phyloP scores from a whole-genome alignment of 345 rosid genomes.

The Aquilaria yunnanensis region DNA sequence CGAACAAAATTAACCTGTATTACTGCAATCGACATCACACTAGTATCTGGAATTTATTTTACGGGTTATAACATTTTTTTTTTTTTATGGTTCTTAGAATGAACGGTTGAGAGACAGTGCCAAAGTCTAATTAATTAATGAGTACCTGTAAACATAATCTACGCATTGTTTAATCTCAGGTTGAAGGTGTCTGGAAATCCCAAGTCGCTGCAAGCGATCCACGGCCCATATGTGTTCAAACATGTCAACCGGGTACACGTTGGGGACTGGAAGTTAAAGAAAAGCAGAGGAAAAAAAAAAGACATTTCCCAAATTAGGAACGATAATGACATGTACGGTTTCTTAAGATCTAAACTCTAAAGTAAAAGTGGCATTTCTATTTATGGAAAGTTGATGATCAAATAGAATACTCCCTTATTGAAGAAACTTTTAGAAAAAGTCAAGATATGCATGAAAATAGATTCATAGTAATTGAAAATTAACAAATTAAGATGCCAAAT shows the following conservation, averaged over 20 bases:
- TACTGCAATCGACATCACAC: background rate
- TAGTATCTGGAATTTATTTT: background rate
- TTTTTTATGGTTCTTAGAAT: no score
- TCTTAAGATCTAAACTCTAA: no score
- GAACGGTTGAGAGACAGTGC: no score
- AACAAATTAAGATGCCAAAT: background rate
- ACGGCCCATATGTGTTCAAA: slow-evolving; percentile 89
- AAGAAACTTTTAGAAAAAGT: no score
- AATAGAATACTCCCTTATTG: no score
- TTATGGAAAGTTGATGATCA: background rate
- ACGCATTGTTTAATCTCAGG: slow-evolving; percentile 58
- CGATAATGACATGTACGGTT: background rate
- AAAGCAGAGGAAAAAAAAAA: background rate
- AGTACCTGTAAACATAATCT: slow-evolving; percentile 57
- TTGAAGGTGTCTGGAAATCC: slow-evolving; percentile 74
- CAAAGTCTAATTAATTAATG: background rate
- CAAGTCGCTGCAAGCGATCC: slow-evolving; percentile 88
- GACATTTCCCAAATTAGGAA: background rate
- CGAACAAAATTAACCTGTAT: background rate
- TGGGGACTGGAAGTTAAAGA: slow-evolving; percentile 47
- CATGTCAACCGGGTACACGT: slow-evolving; percentile 86
- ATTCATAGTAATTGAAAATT: background rate
- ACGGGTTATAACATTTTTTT: no score
- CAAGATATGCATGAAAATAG: no score
- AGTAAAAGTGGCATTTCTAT: background rate